Evolutionary conservation across 768 basidiomycete species (phyloP).

Genomic region (Amanita inopinata): DNA sequence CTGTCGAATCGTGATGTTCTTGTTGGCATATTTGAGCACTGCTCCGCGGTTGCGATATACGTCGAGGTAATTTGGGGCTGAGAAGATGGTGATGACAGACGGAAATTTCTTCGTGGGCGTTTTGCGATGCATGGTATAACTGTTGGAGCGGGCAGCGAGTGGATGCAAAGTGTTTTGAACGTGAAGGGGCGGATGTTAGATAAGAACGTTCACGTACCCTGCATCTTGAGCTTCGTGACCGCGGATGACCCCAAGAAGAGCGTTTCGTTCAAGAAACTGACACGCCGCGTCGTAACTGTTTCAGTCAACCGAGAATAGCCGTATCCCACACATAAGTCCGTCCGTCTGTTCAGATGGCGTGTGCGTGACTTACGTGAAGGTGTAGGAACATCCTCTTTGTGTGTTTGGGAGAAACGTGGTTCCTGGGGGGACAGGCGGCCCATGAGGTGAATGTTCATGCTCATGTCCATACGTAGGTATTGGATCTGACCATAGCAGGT

Average conservation of each 20-base stretch:
- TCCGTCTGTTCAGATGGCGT: too few species aligned
- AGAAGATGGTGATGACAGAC: conserved; percentile 96
- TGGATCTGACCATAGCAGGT: conserved; percentile 95
- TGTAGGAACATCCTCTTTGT: conserved; percentile 86
- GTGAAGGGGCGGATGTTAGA: conserved; percentile 1
- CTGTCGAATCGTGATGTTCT: conserved; percentile 91
- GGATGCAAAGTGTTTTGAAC: neutral
- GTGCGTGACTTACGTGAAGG: conserved; percentile 64
- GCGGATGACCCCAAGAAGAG: conserved; percentile 85
- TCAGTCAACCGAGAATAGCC: neutral
- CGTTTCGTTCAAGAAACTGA: conserved; percentile 88
- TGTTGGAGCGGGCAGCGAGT: conserved; percentile 18
- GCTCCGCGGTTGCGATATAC: conserved; percentile 96
- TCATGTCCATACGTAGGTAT: conserved; percentile 84
- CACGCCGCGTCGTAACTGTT: conserved; percentile 76
- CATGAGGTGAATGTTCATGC: conserved; percentile 38
- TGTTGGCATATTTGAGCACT: conserved; percentile 94
- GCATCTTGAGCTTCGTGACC: conserved; percentile 97
- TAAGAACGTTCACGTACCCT: conserved; percentile 42
- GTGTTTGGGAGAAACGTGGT: conserved; percentile 70
- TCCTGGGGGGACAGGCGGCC: conserved; percentile 45
- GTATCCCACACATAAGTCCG: neutral
- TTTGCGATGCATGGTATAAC: conserved; percentile 91
- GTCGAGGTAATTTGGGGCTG: conserved; percentile 94
- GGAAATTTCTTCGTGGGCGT: conserved; percentile 94